Percentiles rank a stretch among this genome's conserved stretches.
Conservation (phyloP, 73 alveolate genomes). For the Strombidium stylifer region DNA sequence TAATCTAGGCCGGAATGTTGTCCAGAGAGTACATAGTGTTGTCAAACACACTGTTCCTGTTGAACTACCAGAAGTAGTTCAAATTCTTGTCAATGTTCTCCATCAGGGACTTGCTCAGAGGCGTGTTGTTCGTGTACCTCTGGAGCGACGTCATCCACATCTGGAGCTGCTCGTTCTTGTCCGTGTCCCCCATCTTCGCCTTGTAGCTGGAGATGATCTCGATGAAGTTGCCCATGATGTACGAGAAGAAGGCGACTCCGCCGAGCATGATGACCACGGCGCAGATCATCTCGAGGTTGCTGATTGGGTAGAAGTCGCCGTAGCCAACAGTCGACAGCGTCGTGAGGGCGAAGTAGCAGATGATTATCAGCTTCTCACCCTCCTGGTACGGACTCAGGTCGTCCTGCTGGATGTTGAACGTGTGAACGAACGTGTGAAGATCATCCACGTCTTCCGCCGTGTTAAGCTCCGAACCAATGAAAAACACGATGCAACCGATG, state of each 20-base stretch:
- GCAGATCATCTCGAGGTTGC: constrained; percentile 77
- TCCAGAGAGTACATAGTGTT: too few relatives aligned
- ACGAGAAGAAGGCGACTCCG: constrained; percentile 93
- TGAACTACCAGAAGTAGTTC: constrained; percentile 75
- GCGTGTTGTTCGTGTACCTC: constrained; percentile 63
- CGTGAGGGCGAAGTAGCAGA: constrained; percentile 88
- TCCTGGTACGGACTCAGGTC: constrained; percentile 44
- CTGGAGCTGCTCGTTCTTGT: constrained; percentile 79
- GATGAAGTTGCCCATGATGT: constrained; percentile 83
- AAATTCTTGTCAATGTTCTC: constrained; percentile 74
- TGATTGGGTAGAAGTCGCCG: constrained; percentile 89
- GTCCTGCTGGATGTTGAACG: neutral
- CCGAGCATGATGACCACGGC: constrained; percentile 86
- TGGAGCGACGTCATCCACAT: constrained; percentile 76
- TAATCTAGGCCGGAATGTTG: too few relatives aligned
- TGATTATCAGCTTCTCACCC: constrained; percentile 64
- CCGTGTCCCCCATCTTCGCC: constrained; percentile 86
- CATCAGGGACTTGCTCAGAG: constrained; percentile 59
- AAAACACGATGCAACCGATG: constrained; percentile 84
- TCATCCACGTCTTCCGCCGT: constrained; percentile 40
- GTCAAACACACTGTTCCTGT: too few relatives aligned
- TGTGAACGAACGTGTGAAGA: neutral
- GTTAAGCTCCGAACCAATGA: constrained; percentile 48
- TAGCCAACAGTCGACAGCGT: constrained; percentile 95
- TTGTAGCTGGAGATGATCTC: constrained; percentile 84